A percentile compares a stretch with the other conserved stretches of the same genome.
Evolutionary conservation across 192 early-diverging fungal genomes (phyloP).

Genomic region (Coemansia nantahalensis): DNA sequence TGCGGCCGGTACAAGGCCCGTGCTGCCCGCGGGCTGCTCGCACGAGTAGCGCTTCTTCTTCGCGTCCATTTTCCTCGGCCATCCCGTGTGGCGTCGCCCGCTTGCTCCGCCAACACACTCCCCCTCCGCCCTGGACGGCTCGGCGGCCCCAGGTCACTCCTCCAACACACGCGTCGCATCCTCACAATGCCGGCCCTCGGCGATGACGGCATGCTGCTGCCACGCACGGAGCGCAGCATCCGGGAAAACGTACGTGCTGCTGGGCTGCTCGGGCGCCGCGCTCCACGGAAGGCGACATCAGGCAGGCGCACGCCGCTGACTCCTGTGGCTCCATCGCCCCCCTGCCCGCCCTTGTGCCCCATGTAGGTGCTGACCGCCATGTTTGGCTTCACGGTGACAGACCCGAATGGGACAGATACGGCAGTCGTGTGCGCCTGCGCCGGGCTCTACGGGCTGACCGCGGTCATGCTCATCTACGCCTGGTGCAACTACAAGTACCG

Average conservation of each 20-base stretch:
- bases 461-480: conserved; percentile 24
- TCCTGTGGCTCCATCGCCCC: neutral
- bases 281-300: neutral
- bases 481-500: conserved; percentile 40
- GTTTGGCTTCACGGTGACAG: conserved; percentile 1
- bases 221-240: neutral
- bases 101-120: too few relatives aligned
- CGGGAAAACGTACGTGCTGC: conserved; percentile 1
- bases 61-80: too few relatives aligned
- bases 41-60: too few relatives aligned
- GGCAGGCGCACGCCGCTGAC: too few relatives aligned
- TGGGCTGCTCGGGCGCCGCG: neutral
- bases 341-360: neutral
- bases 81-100: too few relatives aligned
- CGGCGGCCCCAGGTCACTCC: neutral
- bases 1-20: too few relatives aligned
- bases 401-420: conserved; percentile 14
- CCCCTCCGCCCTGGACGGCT: neutral
- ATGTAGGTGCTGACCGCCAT: conserved; percentile 5
- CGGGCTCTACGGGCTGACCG: conserved; percentile 25
- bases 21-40: too few relatives aligned
- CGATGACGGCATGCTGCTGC: neutral
- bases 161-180: neutral
- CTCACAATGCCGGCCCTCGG: neutral
- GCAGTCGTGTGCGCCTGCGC: conserved; percentile 9